Base-by-base conservation (phyloP, 225 moss, liverwort and hornwort species). In the Pseudisothecium myosuroides region DNA sequence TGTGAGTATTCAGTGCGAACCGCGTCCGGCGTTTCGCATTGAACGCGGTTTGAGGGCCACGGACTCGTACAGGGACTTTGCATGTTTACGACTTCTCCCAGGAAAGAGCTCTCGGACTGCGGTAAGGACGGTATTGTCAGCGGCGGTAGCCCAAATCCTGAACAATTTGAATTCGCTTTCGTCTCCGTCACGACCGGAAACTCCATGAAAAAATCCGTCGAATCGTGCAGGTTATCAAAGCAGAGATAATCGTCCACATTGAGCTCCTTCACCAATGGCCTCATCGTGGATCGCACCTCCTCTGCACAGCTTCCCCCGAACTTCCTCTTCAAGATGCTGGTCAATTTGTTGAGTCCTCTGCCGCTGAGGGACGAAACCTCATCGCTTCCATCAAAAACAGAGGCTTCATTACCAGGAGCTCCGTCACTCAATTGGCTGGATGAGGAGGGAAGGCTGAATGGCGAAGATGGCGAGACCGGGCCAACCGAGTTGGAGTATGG, bases 231-330 rank as follows among this genome's bases (percentile, higher is more conserved):
- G 52, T 81, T 67, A 55, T 94, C 94, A 6, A 93, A 89, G 80
- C 93, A 93, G 27, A 93, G 93, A 67, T 77, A 94, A 56, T 94
- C 91, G 87, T 93, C 93, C 54, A 93, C 91, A 82, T 92, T 89
- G 31, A 93, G 83, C 58, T 93, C 93, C 71, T 90, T 92, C 82
- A 93, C 93, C 66, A 89, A 66, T 21, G 93, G 90, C 75, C 77
- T 83, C 71, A 93, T 90, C 81, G 54, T 93, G 13, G 90, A 93
- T 37, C 93, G 93, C 59, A 93, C 88, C 85, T 93, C 93, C 89
- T 93, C 90, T 78, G 87, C 87, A 2, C 87, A 81, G 66, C 66
- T 89, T 37, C 88, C 87, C 14, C 93, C 93, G 29, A 93, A 82
- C 78, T 90, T 92, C 88, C 80, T 87, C 88, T 89, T 92, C 89